These are phyloP conservation scores for Mollisiaceae sp. DNA, from an alignment of 2,329 filamentous ascomycete genomes.

Conservation along the genomic window DNA sequence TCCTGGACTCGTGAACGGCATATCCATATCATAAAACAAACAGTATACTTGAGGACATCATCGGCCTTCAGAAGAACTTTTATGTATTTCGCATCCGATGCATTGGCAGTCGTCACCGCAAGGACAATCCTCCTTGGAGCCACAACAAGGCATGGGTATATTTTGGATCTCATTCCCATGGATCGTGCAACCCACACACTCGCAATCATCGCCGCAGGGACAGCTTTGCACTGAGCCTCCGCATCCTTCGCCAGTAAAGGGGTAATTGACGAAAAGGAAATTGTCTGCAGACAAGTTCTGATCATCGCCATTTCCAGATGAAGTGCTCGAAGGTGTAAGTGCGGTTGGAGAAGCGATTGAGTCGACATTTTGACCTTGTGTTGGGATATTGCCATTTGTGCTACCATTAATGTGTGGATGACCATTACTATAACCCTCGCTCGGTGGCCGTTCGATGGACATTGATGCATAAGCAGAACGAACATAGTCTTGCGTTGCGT, in stretches of 20 bases:
- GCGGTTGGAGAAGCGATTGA: slow-evolving; percentile 35
- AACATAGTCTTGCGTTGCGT: slow-evolving; percentile 61
- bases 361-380: slow-evolving; percentile 23
- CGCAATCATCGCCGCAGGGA: slow-evolving; percentile 63
- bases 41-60: not conserved
- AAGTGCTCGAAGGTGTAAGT: slow-evolving; percentile 39
- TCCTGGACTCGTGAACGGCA: not conserved
- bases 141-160: slow-evolving; percentile 38
- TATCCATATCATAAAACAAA: not conserved
- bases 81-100: slow-evolving; percentile 60
- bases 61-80: not conserved
- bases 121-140: slow-evolving; percentile 55
- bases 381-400: slow-evolving; percentile 19
- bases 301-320: slow-evolving; percentile 49
- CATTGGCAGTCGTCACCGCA: slow-evolving; percentile 65
- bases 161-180: slow-evolving; percentile 45
- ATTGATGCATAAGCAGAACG: slow-evolving; percentile 49
- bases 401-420: slow-evolving; percentile 16
- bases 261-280: slow-evolving; percentile 65
- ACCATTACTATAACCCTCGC: slow-evolving; percentile 30
- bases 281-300: slow-evolving; percentile 53
- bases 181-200: slow-evolving; percentile 62
- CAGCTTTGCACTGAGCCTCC: slow-evolving; percentile 56
- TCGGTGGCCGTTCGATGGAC: slow-evolving; percentile 28
- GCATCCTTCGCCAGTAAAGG: slow-evolving; percentile 52